phyloP scores from a whole-genome alignment of 2,329 filamentous ascomycete genomes.

The Zymoseptoria ardabiliae region DNA sequence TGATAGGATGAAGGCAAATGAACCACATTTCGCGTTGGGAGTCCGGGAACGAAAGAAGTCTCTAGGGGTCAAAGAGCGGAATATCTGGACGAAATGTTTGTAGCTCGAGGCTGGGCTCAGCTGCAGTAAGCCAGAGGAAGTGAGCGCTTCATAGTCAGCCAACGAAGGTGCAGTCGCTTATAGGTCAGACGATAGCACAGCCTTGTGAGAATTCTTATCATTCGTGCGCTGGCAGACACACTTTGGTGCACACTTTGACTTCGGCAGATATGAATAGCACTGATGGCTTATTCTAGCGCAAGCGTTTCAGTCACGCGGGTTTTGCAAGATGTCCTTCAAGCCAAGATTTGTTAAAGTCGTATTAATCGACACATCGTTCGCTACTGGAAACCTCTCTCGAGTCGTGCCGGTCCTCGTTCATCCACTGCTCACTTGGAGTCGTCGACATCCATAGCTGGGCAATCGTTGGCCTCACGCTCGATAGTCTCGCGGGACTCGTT shows the following conservation, averaged over 20 bases:
- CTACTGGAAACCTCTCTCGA: background rate
- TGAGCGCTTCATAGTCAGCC: background rate
- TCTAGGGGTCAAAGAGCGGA: too few species aligned
- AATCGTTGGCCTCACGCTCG: background rate
- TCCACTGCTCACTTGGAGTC: slow-evolving; percentile 6
- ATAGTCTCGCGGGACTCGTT: background rate
- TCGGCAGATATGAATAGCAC: background rate
- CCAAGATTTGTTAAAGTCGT: background rate
- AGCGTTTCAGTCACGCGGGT: background rate
- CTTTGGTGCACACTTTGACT: background rate
- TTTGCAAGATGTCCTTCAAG: background rate
- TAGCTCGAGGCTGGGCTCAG: background rate
- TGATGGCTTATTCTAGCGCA: background rate
- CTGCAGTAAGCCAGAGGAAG: background rate
- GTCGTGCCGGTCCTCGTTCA: background rate
- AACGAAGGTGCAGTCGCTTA: background rate
- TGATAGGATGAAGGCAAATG: background rate
- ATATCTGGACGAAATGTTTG: too few species aligned
- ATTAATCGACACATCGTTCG: background rate
- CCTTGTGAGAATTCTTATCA: background rate
- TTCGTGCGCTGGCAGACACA: background rate
- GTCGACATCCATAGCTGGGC: slow-evolving; percentile 12
- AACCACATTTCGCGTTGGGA: background rate
- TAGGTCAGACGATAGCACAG: background rate
- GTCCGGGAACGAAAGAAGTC: too few species aligned